Conservation (phyloP, 495 filamentous ascomycete species). For the Hyphodiscus hymeniophilus region DNA sequence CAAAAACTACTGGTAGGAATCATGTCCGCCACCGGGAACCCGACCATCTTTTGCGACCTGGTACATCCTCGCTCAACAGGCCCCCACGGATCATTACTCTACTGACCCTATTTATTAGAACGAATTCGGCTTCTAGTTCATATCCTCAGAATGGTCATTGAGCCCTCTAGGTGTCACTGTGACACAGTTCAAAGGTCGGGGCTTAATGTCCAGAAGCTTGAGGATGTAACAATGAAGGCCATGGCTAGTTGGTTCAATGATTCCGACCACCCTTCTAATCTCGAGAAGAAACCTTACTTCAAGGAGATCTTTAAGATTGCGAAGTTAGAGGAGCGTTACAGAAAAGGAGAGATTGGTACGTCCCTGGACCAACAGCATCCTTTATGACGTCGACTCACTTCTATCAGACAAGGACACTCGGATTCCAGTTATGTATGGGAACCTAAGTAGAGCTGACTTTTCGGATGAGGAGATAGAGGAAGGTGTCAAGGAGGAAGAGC, state of each 20-base stretch:
- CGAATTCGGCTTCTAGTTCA: conserved; percentile 53
- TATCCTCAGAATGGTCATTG: conserved; percentile 48
- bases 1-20: conserved; percentile 36
- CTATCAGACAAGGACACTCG: conserved; percentile 9
- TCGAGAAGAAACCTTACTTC: conserved; percentile 35
- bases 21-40: conserved; percentile 69
- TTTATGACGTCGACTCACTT: background rate
- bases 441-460: background rate
- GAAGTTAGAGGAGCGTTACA: conserved; percentile 50
- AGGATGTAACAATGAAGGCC: conserved; percentile 36
- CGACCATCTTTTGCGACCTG: conserved; percentile 70
- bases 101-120: conserved; percentile 33
- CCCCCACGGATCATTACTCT: background rate
- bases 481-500: conserved; percentile 11
- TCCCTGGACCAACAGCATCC: background rate
- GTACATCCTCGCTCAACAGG: conserved; percentile 34
- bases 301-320: conserved; percentile 64
- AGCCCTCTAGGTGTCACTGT: conserved; percentile 32
- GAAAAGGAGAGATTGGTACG: conserved; percentile 54
- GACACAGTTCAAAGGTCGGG: conserved; percentile 14
- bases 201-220: conserved; percentile 36
- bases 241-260: conserved; percentile 36
- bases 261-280: conserved; percentile 33
- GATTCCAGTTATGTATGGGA: conserved; percentile 19
- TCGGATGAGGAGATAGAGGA: conserved; percentile 17